Base-by-base conservation (phyloP, 805 yeast genomes). In the Tetrapisispora nanseiensis region DNA sequence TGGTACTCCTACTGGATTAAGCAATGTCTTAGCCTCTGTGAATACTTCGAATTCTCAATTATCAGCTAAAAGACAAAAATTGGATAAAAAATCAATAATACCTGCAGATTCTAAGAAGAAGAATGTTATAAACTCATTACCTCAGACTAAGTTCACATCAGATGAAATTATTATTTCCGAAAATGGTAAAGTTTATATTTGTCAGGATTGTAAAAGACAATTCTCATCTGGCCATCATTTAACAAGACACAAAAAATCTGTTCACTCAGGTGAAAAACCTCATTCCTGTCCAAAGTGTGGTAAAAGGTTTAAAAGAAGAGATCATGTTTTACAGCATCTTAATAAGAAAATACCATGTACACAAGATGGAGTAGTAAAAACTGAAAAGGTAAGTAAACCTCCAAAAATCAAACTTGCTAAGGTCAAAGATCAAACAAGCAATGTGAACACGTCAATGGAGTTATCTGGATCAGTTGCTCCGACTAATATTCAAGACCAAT, bases 201-300 rank as follows among this genome's bases (percentile, higher is more conserved):
- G 67, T 39, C 61, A 57, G 43, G 63, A 57, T 39, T 62, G 67
- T 50, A 55, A 55, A 26, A 52, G 65, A 36, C 62, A 61, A 42
- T 62, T 62, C 39, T 59, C 65, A 1, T 61, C 66, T 1, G 67
- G 67, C 6, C 67, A 62, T 42, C 67, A 62, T 47, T 46, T 62
- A 22, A 62, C 67, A 29, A 57, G 67, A 39, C 67, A 62, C 44
- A 62, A 62, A 46, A 62, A 62, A 40, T 61, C 66, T 3, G 67
- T 62, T 23, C 67, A 62, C 46, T 61, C 65, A 2, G 65, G 65
- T n/a, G 64, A 61, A 39, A 62, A 62, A 41, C 64, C 66, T 2
- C 61, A 61, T 37, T 60, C 65, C 1, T 62, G 67, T 48, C 63
- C 66, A 8, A 57, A 62, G 37, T 62, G 67, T 50, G 66, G 65